Conservation (phyloP, 139 green algal species). For the Yamagishiella unicocca region DNA sequence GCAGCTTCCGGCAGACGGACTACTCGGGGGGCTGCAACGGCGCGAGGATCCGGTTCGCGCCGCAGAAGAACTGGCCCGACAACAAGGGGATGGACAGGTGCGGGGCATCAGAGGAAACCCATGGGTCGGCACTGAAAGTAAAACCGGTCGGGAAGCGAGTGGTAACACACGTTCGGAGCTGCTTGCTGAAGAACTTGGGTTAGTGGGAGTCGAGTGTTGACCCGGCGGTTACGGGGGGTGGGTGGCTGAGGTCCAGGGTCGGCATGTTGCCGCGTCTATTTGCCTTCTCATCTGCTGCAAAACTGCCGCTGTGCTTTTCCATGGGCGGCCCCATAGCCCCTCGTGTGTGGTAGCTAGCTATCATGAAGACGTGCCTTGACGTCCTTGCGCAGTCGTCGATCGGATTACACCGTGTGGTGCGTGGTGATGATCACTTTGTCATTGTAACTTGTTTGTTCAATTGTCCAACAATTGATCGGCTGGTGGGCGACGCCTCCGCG, state of each 20-base stretch:
- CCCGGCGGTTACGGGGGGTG: too few species aligned
- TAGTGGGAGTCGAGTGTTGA: too few species aligned
- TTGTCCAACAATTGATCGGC: background rate
- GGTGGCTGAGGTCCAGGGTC: too few species aligned
- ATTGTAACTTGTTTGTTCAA: background rate
- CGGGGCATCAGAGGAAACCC: background rate
- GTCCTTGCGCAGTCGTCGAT: too few species aligned
- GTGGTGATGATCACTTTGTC: background rate
- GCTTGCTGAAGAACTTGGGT: background rate
- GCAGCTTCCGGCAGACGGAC: conserved; percentile 61
- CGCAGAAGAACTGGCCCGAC: conserved; percentile 57
- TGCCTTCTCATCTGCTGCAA: too few species aligned
- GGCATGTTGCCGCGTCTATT: too few species aligned
- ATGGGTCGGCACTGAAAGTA: too few species aligned
- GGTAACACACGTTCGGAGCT: background rate
- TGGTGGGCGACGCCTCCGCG: background rate
- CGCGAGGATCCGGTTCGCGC: conserved; percentile 54
- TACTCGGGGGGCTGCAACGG: conserved; percentile 65
- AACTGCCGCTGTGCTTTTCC: too few species aligned
- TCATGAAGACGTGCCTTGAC: too few species aligned
- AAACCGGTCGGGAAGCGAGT: background rate
- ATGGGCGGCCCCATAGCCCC: too few species aligned
- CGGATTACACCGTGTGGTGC: background rate
- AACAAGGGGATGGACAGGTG: conserved; percentile 53
- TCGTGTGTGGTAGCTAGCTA: too few species aligned